Evolutionary conservation across 2,329 filamentous ascomycete genomes (phyloP), one percentile per base, ranked within the genome.

Genomic region (Dendryphion nanum): DNA sequence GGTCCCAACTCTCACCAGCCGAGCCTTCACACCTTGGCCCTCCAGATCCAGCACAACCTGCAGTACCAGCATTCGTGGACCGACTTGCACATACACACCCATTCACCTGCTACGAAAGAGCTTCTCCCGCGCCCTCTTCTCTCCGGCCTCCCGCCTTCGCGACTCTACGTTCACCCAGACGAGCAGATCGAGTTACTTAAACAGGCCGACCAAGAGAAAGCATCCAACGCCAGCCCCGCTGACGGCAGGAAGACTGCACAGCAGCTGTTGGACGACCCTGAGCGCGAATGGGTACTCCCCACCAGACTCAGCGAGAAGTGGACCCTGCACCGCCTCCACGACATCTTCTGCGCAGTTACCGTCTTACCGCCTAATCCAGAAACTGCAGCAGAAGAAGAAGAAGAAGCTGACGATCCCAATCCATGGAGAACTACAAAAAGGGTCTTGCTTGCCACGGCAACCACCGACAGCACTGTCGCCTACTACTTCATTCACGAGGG

Each of bases 401-500:
- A 51, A 4, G 29, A 21, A 7, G 18, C 50, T 14, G n/a, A 8
- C 23, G 10, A 8, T 8, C 40, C 38, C 33, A 67, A 67, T 37
- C 60, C 59, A 4, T 75, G 71, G 71, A 64, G 71, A 44, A 63
- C 53, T 16, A 67, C 63, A 33, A 91, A 90, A 71, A 74, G 86
- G 44, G 63, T 90, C 8, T 59, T 91, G n/a, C 70, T 93, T 35
- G 86, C 84, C 13, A 85, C 83, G 3, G 70, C 89, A 33, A 83
- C 89, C 58, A 81, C 85, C 53, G 87, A 93, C 66, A 90, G 86
- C 48, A 91, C 87, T 0, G 76, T 93, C 14, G 84, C 88, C 28
- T 93, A 91, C 67, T 93, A 93, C 59, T 76, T 90, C 46, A 79
- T 91, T 62, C 86, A 91, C 55, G 86, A 91, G 63, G 87, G 86